Conservation (phyloP, 1,139 yeast species). For the Yamadazyma diddensiae region DNA sequence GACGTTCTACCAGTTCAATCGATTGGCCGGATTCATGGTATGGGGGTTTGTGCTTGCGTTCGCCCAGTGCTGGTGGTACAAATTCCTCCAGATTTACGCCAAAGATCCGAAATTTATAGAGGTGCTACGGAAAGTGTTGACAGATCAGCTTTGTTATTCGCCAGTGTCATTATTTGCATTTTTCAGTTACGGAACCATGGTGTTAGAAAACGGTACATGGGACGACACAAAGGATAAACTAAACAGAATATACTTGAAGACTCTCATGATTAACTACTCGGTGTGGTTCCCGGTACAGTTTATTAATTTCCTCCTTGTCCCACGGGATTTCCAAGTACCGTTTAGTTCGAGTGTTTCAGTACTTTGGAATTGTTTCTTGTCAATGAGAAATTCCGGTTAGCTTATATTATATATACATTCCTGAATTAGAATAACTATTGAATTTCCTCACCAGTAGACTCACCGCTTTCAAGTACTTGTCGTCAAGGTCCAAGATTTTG, state of each 20-base stretch:
- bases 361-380: slow-evolving; percentile 87
- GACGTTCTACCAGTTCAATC: slow-evolving; percentile 57
- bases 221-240: slow-evolving; percentile 64
- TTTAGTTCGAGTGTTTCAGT: slow-evolving; percentile 89
- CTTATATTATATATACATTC: slow-evolving; percentile 33
- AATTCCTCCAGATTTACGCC: slow-evolving; percentile 74
- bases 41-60: slow-evolving; percentile 89
- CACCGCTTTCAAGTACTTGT: slow-evolving; percentile 23
- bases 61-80: slow-evolving; percentile 87
- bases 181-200: slow-evolving; percentile 79
- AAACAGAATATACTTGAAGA: slow-evolving; percentile 64
- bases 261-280: slow-evolving; percentile 73
- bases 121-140: slow-evolving; percentile 78
- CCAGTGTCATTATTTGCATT: slow-evolving; percentile 81
- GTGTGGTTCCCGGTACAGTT: slow-evolving; percentile 98
- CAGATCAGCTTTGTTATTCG: slow-evolving; percentile 87
- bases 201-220: slow-evolving; percentile 72
- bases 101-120: slow-evolving; percentile 82
- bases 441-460: slow-evolving; percentile 33
- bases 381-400: slow-evolving; percentile 57
- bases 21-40: slow-evolving; percentile 76
- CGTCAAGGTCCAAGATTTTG: slow-evolving; percentile 14
- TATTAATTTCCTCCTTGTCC: slow-evolving; percentile 78
- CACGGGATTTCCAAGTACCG: slow-evolving; percentile 81
- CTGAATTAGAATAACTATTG: slow-evolving; percentile 34